Evolutionary conservation across 2,329 filamentous ascomycete genomes (phyloP).

Genomic region (Fusarium sp.): DNA sequence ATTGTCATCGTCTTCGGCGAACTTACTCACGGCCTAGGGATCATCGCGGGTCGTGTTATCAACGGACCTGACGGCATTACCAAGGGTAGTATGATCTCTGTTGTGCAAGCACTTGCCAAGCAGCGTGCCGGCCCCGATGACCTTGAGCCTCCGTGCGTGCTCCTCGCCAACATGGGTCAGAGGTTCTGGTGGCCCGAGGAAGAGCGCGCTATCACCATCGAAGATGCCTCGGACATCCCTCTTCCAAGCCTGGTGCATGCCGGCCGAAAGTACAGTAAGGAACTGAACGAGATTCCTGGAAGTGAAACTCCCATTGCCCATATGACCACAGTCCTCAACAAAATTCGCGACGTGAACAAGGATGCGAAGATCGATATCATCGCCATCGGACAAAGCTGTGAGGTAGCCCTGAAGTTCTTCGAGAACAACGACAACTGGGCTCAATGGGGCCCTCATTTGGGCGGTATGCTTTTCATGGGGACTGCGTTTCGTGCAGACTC

Average conservation of each 20-base stretch:
- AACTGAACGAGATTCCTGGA: constrained; percentile 71
- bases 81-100: constrained; percentile 75
- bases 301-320: constrained; percentile 72
- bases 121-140: constrained; percentile 53
- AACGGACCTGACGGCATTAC: constrained; percentile 74
- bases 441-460: constrained; percentile 57
- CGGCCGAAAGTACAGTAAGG: constrained; percentile 62
- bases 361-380: constrained; percentile 75
- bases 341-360: constrained; percentile 63
- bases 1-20: constrained; percentile 83
- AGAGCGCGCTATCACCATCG: constrained; percentile 68
- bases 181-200: constrained; percentile 79
- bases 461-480: constrained; percentile 63
- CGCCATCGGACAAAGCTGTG: constrained; percentile 75
- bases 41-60: constrained; percentile 77
- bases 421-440: constrained; percentile 65
- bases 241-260: constrained; percentile 72
- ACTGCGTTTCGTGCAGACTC: constrained; percentile 56
- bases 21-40: constrained; percentile 75
- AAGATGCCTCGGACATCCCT: constrained; percentile 68
- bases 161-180: constrained; percentile 84
- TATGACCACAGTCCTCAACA: constrained; percentile 73
- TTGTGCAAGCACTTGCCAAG: constrained; percentile 63
- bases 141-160: constrained; percentile 65
- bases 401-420: constrained; percentile 69